A percentile compares a stretch with the other conserved stretches of the same genome.
These are phyloP conservation scores for Citrus sp. DNA, from an alignment of 345 rosid genomes.

Conservation along the genomic window DNA sequence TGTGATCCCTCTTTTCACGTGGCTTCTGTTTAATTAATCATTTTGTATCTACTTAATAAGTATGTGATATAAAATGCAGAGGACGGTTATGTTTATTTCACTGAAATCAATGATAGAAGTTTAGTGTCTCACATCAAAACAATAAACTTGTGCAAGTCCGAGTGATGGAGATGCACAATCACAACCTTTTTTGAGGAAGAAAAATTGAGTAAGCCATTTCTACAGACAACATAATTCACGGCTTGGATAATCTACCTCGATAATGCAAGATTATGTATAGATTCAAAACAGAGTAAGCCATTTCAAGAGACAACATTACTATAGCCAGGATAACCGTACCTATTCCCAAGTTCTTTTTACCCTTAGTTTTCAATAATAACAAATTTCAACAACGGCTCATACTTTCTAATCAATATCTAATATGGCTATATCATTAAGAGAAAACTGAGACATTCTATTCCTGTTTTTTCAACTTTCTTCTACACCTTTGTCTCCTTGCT, in stretches of 20 bases:
- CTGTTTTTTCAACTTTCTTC: constrained; percentile 3
- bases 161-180: neutral
- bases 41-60: neutral
- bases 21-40: neutral
- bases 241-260: neutral
- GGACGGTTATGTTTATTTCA: neutral
- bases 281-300: neutral
- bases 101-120: neutral
- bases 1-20: neutral
- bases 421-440: constrained; percentile 1
- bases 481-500: constrained; percentile 10
- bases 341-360: neutral
- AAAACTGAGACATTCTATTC: constrained; percentile 17
- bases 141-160: neutral
- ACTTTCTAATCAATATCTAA: neutral
- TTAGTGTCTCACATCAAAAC: neutral
- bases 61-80: neutral
- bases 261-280: neutral
- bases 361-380: constrained; percentile 3
- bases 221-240: neutral
- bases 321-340: neutral
- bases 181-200: neutral
- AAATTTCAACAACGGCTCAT: constrained; percentile 9
- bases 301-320: neutral
- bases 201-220: neutral